A percentile compares a stretch with the other conserved stretches of the same genome.
Evolutionary conservation across 192 early-diverging fungal genomes (phyloP).

Genomic region (Gaertneriomyces semiglobifer): DNA sequence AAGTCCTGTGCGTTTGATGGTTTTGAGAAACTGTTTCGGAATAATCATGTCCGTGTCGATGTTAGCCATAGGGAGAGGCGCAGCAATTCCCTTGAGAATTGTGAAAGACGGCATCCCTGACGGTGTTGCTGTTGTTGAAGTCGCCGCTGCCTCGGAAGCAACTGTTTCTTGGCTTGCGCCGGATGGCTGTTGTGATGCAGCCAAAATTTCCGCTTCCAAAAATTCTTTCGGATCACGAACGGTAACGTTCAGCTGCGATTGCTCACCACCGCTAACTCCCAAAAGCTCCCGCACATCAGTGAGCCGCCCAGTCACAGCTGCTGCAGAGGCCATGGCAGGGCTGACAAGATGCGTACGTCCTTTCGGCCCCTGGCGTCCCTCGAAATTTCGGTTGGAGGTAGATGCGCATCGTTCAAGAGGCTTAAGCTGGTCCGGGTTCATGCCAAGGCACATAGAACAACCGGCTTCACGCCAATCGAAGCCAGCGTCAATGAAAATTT

Average conservation of each 20-base stretch:
- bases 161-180: conserved; percentile 3
- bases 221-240: conserved; percentile 36
- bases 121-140: conserved; percentile 12
- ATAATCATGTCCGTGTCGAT: conserved; percentile 74
- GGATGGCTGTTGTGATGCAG: background rate
- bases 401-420: conserved; percentile 67
- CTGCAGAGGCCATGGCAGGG: conserved; percentile 71
- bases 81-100: conserved; percentile 52
- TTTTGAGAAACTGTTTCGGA: conserved; percentile 75
- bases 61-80: conserved; percentile 60
- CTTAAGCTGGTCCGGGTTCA: conserved; percentile 70
- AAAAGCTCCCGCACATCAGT: conserved; percentile 57
- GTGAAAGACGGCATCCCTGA: conserved; percentile 61
- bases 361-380: conserved; percentile 65
- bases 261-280: background rate
- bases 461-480: conserved; percentile 72
- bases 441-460: conserved; percentile 71
- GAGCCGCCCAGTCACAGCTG: conserved; percentile 59
- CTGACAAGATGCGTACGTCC: conserved; percentile 64
- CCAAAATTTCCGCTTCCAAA: conserved; percentile 31
- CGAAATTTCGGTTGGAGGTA: conserved; percentile 74
- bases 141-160: conserved; percentile 7
- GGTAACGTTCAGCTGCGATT: conserved; percentile 27
- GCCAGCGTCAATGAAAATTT: conserved; percentile 64
- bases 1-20: conserved; percentile 68